Evolutionary conservation across 495 filamentous ascomycete species (phyloP), one percentile per base, ranked within the genome.

Genomic region (Lentithecium fluviatile): DNA sequence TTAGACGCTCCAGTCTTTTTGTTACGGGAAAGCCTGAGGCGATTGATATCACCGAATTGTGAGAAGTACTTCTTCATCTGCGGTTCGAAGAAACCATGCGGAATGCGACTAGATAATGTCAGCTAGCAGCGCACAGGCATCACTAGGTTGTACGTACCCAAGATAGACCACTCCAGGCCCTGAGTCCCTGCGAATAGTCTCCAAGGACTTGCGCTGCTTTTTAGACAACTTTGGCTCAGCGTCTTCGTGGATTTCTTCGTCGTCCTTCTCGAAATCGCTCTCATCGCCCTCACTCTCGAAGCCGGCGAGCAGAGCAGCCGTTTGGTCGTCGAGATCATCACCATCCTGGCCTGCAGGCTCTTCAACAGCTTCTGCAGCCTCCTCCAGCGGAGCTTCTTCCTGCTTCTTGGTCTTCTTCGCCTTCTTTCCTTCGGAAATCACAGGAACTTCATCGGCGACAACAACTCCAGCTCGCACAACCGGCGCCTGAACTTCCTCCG

Each of bases 31-130:
- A 98, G 83, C 62, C 93, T 85, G 29, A 98, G 82, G 50, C 82
- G 83, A 49, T 78, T 83, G 66, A 98, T 89, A 2, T 83, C 78
- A 70, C 94, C 95, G 70, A 98, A 98, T 74, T 97, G 94, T n/a
- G 84, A 81, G 70, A 97, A 97, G 79, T 97, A 98, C 45, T 82
- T 79, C 50, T 84, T 84, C 88, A 98, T 96, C 75, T 97, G 87
- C 70, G 90, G 83, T 76, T 97, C 95, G 79, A 91, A 97, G 82
- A 98, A 97, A 74, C 95, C 94, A 72, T 83, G 93, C 20, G 93
- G 93, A 49, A 96, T 88, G 51, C 89, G 88, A 37, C 89, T 75
- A 56, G 21, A 36, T 78, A 52, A 7, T 11, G 6, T 32, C 40
- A 23, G 60, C 71, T 68, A 75, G 70, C 19, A 67, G 42, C 34